Base-by-base conservation (phyloP, 2,329 filamentous ascomycete genomes). In the Mycogone perniciosa region DNA sequence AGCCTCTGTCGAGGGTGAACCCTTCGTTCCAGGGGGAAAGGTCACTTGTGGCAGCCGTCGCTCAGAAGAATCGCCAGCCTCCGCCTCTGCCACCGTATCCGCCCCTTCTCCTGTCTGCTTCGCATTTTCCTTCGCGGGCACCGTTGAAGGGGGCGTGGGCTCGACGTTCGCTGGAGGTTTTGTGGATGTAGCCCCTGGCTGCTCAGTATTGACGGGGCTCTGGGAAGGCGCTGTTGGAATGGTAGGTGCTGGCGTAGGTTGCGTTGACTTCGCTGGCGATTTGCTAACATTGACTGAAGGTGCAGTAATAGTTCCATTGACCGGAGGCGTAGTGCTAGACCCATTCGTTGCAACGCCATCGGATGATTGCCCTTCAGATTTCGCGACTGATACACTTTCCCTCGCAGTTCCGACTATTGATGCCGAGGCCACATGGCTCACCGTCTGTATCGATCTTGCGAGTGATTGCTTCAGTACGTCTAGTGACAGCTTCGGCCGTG, bases 401-500 rank as follows among this genome's bases (percentile, higher is more conserved):
- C 57, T 54, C 11, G 51, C 42, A 7, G 57, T 53, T 20, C 56
- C 46, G 13, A 55, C 47, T 33, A 38, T 35, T 27, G 39, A 30
- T 10, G 51, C 44, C 26, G 54, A 9, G 11, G 53, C 29, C 10
- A 48, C 34, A 46, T 55, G 8, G 50, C 53, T 27, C 20, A 57
- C 50, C 46, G 59, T 51, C 29, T 61, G 59, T 34, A 58, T 50
- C 6, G 64, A 59, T 57, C 63, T 63, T 7, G 61, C 62, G 7
- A 72, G 57, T 7, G 67, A 67, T 50, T 67, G 68, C 56, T 70
- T 72, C 31, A 74, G 57, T 11, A 63, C 63, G 53, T 77, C 71
- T 34, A 76, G 70, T 51, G 72, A 69, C 45, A 72, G 64, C 56
- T 67, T 66, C 51, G 71, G 73, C 55, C 75, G 73, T 50, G 70